Evolutionary conservation across 495 filamentous ascomycete genomes (phyloP).

Genomic region (Wilcoxina mikolae): DNA sequence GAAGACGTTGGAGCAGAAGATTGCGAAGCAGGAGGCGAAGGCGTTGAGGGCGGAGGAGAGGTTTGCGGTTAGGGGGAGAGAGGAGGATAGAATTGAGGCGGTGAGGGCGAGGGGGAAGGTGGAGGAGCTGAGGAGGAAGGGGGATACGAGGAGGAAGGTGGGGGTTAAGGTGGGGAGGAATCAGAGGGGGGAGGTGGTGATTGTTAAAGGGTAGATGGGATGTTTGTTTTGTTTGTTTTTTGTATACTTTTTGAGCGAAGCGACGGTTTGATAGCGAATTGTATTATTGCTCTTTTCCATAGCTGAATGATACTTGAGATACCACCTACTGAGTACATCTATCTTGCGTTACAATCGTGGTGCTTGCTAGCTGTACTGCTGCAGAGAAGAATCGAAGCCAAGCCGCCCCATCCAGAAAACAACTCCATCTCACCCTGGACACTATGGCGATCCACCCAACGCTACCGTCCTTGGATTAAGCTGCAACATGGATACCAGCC

Average conservation of each 20-base stretch:
- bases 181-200: conserved; percentile 17
- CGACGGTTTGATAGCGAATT: too few species aligned
- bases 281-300: too few species aligned
- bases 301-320: too few species aligned
- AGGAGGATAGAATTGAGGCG: conserved; percentile 19
- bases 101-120: conserved; percentile 18
- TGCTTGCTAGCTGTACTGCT: too few species aligned
- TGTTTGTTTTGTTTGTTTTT: background rate
- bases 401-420: too few species aligned
- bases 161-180: background rate
- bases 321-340: too few species aligned
- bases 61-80: conserved; percentile 15
- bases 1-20: conserved; percentile 23
- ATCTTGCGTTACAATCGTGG: too few species aligned
- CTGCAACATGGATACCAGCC: too few species aligned
- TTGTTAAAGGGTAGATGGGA: conserved; percentile 2
- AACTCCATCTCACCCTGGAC: too few species aligned
- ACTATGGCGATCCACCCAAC: too few species aligned
- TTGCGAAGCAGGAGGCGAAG: conserved; percentile 22
- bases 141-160: conserved; percentile 17
- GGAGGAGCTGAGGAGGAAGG: conserved; percentile 20
- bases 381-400: too few species aligned
- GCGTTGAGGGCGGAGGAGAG: conserved; percentile 16
- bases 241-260: background rate
- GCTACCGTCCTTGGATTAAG: too few species aligned